These are phyloP conservation scores for Trametes cingulata DNA, from an alignment of 768 basidiomycete species.

Conservation along the genomic window DNA sequence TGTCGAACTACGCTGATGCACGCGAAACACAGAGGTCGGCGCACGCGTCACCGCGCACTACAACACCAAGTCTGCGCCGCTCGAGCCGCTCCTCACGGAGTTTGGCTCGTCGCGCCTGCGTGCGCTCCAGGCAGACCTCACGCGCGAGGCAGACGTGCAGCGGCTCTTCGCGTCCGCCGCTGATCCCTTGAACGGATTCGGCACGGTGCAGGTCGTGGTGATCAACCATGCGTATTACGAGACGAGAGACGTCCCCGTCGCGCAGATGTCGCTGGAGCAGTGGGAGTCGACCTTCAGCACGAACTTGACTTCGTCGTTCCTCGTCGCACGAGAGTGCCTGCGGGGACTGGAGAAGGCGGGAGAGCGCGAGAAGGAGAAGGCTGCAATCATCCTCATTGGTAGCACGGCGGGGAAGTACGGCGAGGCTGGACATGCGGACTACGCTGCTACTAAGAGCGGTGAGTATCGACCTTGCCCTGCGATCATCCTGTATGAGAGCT, in stretches of 20 bases:
- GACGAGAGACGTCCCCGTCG: constrained; percentile 47
- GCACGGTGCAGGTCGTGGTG: constrained; percentile 56
- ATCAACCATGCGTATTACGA: constrained; percentile 65
- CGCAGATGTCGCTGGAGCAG: constrained; percentile 58
- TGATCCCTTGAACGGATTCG: constrained; percentile 37
- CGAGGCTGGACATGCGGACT: constrained; percentile 67
- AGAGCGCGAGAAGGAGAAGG: constrained; percentile 49
- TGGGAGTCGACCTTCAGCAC: constrained; percentile 63
- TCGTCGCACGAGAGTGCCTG: constrained; percentile 66
- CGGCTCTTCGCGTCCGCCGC: constrained; percentile 44
- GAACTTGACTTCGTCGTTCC: constrained; percentile 69
- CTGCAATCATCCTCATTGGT: constrained; percentile 65
- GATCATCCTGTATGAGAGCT: neutral
- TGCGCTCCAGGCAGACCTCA: constrained; percentile 57
- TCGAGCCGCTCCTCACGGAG: constrained; percentile 42
- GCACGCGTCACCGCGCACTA: constrained; percentile 75
- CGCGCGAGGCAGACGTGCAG: constrained; percentile 52
- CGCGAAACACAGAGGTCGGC: constrained; percentile 55
- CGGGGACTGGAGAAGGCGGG: constrained; percentile 40
- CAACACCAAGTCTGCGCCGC: constrained; percentile 48
- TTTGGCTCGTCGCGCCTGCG: constrained; percentile 37
- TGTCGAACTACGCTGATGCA: neutral
- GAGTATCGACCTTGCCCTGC: constrained; percentile 17
- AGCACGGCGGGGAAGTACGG: constrained; percentile 75
- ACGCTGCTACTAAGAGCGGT: constrained; percentile 71